phyloP scores from a whole-genome alignment of 75 land plant species.

The Ceratopteris richardii region DNA sequence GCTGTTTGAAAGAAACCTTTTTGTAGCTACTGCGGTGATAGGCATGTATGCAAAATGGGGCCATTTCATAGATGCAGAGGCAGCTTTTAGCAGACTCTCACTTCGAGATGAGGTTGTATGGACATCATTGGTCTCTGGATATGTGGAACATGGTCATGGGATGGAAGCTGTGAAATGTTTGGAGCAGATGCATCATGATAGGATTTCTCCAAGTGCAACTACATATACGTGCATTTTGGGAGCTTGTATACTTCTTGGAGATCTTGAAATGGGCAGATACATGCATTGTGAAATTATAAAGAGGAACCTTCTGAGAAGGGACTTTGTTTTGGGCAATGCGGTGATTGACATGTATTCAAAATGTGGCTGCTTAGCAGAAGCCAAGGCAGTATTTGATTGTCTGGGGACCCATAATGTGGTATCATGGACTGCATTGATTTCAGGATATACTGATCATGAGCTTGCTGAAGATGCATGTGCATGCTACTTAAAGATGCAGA shows the following conservation, averaged over 20 bases:
- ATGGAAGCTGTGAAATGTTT: conserved; percentile 11
- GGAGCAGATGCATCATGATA: conserved; percentile 10
- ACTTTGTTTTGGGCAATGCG: conserved; percentile 6
- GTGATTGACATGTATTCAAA: conserved; percentile 17
- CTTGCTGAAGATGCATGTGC: neutral
- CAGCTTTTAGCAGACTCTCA: neutral
- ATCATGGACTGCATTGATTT: conserved; percentile 33
- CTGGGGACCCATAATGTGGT: conserved; percentile 12
- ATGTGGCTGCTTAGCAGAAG: conserved; percentile 13
- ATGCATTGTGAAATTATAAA: conserved; percentile 5
- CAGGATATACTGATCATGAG: conserved; percentile 19
- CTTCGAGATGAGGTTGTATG: conserved; percentile 13
- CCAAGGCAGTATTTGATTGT: conserved; percentile 27
- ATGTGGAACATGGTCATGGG: conserved; percentile 7
- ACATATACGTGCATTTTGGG: conserved; percentile 3
- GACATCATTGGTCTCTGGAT: conserved; percentile 21
- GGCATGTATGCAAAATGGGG: conserved; percentile 16
- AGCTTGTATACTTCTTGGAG: conserved; percentile 4
- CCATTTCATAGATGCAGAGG: neutral
- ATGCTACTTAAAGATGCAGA: neutral
- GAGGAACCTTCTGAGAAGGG: neutral
- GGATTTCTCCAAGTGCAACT: conserved; percentile 1
- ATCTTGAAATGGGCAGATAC: conserved; percentile 6
- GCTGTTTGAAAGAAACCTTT: neutral
- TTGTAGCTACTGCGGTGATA: neutral